Conservation (phyloP, 176 grass and related monocot genomes). For the Carex parvula region DNA sequence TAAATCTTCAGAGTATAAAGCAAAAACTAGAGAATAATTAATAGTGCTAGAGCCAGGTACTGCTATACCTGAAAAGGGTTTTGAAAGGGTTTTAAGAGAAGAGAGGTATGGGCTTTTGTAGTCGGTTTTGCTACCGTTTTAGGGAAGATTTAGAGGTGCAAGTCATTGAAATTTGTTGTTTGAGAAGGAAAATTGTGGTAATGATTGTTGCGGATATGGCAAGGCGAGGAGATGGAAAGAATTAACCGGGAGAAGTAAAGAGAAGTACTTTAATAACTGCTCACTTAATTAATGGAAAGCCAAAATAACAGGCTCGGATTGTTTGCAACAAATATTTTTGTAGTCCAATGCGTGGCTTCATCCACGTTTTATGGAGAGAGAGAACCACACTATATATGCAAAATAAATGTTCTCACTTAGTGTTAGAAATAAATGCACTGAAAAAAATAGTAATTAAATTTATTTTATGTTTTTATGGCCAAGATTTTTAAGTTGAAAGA, state of each 20-base stretch:
- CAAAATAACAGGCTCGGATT: not conserved
- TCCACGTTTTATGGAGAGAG: not conserved
- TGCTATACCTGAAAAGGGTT: not conserved
- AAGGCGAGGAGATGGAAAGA: constrained; percentile 24
- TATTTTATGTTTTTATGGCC: not conserved
- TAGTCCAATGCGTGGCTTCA: not conserved
- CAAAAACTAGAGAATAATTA: not conserved
- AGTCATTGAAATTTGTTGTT: constrained; percentile 17
- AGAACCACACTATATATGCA: not conserved
- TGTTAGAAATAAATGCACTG: not conserved
- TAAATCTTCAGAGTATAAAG: not conserved
- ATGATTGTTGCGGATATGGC: constrained; percentile 28
- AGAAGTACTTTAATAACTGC: constrained; percentile 16
- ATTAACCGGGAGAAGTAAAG: constrained; percentile 2
- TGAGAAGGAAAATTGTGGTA: constrained; percentile 17
- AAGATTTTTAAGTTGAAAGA: not conserved
- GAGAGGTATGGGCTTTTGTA: not conserved
- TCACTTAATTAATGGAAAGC: constrained; percentile 15
- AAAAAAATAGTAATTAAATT: not conserved
- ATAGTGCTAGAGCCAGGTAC: not conserved
- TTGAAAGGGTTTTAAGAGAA: constrained; percentile 1
- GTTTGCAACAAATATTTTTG: not conserved
- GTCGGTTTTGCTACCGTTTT: not conserved
- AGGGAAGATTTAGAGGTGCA: constrained; percentile 17
- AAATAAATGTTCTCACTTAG: not conserved